Evolutionary conservation across 75 land plant species (phyloP).

Genomic region (Sequoiadendron giganteum): DNA sequence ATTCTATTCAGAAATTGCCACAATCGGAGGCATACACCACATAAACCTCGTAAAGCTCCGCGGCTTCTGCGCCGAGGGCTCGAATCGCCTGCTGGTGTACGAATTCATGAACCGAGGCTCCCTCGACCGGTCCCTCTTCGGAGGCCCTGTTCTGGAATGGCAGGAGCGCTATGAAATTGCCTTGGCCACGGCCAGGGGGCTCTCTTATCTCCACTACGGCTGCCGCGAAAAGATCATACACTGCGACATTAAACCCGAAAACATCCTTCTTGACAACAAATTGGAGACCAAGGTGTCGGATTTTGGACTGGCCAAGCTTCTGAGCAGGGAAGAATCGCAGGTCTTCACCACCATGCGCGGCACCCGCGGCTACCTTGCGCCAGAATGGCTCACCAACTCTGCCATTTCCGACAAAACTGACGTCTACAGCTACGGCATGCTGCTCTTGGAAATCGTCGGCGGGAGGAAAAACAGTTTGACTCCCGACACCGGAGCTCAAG

Average conservation of each 20-base stretch:
- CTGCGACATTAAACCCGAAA: slow-evolving; percentile 92
- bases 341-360: slow-evolving; percentile 70
- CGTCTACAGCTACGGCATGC: slow-evolving; percentile 73
- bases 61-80: slow-evolving; percentile 72
- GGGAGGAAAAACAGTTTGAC: slow-evolving; percentile 46
- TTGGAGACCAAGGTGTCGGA: slow-evolving; percentile 72
- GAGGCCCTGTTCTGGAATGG: slow-evolving; percentile 62
- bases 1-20: slow-evolving; percentile 74
- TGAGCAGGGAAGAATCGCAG: slow-evolving; percentile 42
- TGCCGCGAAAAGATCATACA: slow-evolving; percentile 86
- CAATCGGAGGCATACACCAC: slow-evolving; percentile 79
- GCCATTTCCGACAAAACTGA: slow-evolving; percentile 75
- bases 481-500: neutral
- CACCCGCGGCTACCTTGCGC: slow-evolving; percentile 82
- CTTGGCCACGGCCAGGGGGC: slow-evolving; percentile 77
- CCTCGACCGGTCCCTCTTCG: slow-evolving; percentile 60
- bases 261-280: slow-evolving; percentile 65
- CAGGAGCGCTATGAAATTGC: slow-evolving; percentile 69
- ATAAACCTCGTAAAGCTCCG: slow-evolving; percentile 65
- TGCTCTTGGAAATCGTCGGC: slow-evolving; percentile 47
- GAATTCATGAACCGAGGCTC: slow-evolving; percentile 72
- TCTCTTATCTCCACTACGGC: slow-evolving; percentile 77
- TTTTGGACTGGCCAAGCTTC: slow-evolving; percentile 71
- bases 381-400: slow-evolving; percentile 73
- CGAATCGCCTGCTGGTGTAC: slow-evolving; percentile 59